A percentile compares a stretch with the other conserved stretches of the same genome.
These are phyloP conservation scores for Kluyveromyces starmeri DNA, from an alignment of 805 yeast species.

Conservation along the genomic window DNA sequence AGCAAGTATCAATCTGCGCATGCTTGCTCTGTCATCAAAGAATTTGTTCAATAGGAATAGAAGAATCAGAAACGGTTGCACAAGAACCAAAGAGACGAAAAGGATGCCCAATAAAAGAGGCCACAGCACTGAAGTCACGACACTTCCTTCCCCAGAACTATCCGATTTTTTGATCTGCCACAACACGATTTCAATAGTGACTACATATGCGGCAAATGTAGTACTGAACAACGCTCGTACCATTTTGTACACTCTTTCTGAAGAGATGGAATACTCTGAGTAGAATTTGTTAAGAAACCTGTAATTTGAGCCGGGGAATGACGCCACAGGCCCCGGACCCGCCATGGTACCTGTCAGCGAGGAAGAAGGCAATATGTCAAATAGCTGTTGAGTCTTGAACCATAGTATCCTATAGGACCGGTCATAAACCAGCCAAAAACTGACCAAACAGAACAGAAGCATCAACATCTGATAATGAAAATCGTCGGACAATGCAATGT, in stretches of 20 bases:
- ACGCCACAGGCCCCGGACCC: constrained; percentile 9
- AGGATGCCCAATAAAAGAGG: constrained; percentile 18
- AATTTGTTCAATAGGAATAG: constrained; percentile 25
- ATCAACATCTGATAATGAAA: constrained; percentile 1
- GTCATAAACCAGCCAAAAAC: constrained; percentile 9
- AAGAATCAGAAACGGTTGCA: constrained; percentile 25
- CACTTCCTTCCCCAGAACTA: constrained; percentile 12
- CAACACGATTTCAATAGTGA: constrained; percentile 25
- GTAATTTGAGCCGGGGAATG: constrained; percentile 5
- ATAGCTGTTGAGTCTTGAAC: constrained; percentile 17
- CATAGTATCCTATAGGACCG: constrained; percentile 16
- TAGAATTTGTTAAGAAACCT: constrained; percentile 23
- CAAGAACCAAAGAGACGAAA: constrained; percentile 17
- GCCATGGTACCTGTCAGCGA: constrained; percentile 5
- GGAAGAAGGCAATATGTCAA: constrained; percentile 15
- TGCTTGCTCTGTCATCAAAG: constrained; percentile 19
- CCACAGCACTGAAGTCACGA: constrained; percentile 22
- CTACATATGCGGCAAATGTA: constrained; percentile 21
- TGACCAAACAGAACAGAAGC: constrained; percentile 1
- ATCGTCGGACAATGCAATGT: no score
- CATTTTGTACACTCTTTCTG: constrained; percentile 12
- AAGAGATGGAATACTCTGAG: constrained; percentile 25
- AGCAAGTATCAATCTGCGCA: constrained; percentile 17
- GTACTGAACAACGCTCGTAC: constrained; percentile 20
- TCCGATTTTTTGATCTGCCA: constrained; percentile 26